A percentile compares a stretch with the other conserved stretches of the same genome.
phyloP scores from a whole-genome alignment of 495 filamentous ascomycete species.

The Penicillium bovifimosum region DNA sequence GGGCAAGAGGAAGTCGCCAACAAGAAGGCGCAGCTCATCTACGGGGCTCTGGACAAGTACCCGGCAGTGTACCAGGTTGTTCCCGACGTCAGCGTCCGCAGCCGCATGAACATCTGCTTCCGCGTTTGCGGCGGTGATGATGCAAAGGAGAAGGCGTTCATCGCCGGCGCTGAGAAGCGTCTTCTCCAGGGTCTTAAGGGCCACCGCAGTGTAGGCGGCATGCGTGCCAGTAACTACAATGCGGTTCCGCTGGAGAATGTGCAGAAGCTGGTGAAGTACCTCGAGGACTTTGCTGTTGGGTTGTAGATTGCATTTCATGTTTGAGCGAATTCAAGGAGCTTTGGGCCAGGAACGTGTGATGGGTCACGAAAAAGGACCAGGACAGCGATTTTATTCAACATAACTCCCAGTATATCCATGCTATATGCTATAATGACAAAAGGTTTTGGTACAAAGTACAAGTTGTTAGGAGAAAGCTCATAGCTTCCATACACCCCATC shows the following conservation, averaged over 20 bases:
- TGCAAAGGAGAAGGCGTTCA: slow-evolving; percentile 68
- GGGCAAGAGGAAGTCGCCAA: slow-evolving; percentile 61
- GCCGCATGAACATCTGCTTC: slow-evolving; percentile 92
- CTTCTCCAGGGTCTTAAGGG: slow-evolving; percentile 69
- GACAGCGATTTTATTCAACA: slow-evolving; percentile 25
- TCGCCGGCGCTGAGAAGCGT: slow-evolving; percentile 54
- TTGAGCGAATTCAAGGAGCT: slow-evolving; percentile 13
- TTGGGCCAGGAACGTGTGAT: slow-evolving; percentile 6
- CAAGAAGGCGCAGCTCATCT: slow-evolving; percentile 69
- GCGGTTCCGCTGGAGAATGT: slow-evolving; percentile 55
- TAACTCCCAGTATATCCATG: slow-evolving; percentile 19
- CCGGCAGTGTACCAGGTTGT: slow-evolving; percentile 66
- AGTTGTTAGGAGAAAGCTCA: slow-evolving; percentile 24
- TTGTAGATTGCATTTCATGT: slow-evolving; percentile 14
- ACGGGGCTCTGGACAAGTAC: slow-evolving; percentile 66
- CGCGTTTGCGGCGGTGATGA: slow-evolving; percentile 53
- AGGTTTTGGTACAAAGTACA: slow-evolving; percentile 3
- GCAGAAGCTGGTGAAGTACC: slow-evolving; percentile 55
- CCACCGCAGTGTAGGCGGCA: slow-evolving; percentile 71
- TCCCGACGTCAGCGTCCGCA: slow-evolving; percentile 64
- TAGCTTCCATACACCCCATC: slow-evolving; percentile 59
- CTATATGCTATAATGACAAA: slow-evolving; percentile 17
- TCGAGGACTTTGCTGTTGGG: slow-evolving; percentile 50
- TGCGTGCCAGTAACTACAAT: slow-evolving; percentile 50
- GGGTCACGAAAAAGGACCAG: slow-evolving; percentile 13